Conservation (phyloP, 257 asterid genomes). For the Plantago elongata region DNA sequence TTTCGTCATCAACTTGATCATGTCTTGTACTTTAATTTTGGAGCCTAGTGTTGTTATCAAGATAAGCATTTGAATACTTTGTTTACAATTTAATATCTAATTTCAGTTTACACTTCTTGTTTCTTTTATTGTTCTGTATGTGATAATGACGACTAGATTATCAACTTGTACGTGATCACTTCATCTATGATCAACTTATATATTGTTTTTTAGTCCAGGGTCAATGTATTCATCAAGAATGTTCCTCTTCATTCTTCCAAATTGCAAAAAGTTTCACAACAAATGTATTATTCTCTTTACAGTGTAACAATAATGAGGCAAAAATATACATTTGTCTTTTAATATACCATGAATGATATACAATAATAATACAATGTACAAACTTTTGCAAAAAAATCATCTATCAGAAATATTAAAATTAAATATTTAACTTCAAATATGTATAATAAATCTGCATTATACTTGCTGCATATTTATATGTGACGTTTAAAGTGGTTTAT, state of each 20-base stretch:
- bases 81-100: neutral
- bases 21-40: constrained; percentile 5
- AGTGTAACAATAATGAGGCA: no score
- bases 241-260: neutral
- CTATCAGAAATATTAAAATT: no score
- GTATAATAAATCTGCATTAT: no score
- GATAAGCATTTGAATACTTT: constrained; percentile 1
- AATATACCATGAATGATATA: no score
- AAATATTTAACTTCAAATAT: no score
- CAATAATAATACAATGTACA: no score
- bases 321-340: no score
- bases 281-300: no score
- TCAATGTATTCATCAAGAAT: neutral
- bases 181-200: neutral
- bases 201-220: neutral
- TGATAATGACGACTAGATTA: neutral
- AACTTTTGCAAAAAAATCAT: no score
- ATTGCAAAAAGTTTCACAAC: neutral
- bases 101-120: neutral
- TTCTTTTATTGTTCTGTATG: neutral
- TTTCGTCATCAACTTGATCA: constrained; percentile 1
- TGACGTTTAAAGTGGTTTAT: no score
- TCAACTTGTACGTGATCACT: neutral
- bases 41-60: neutral
- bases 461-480: no score